Evolutionary conservation across 2,329 filamentous ascomycete genomes (phyloP), one percentile per base, ranked within the genome.

Genomic region (Rasamsonia emersonii): DNA sequence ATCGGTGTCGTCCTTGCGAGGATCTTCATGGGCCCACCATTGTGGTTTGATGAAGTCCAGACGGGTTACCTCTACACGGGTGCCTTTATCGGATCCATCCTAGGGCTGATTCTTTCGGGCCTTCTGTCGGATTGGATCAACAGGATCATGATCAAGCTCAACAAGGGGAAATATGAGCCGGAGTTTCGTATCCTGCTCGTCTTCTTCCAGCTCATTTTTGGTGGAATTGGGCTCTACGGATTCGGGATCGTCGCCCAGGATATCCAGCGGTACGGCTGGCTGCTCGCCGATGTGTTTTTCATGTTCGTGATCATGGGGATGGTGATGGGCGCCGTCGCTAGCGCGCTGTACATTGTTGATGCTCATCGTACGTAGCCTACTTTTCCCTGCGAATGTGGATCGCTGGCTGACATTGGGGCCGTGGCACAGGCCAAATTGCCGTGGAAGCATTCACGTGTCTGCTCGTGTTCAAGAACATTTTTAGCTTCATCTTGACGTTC

Each of bases 401-500:
- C 17, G 24, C n/a, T 23, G 13, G 28, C 43, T 50, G 26, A 50
- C 17, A 16, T 5, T 6, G 7, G 20, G 32, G 9, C 6, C 13
- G 14, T 3, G 3, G 9, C 20, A 3, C 15, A 83, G 80, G 79
- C 5, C 79, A 89, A 40, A 75, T 93, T 35, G 77, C 84, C 1
- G 75, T 94, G 28, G 88, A 95, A 59, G 83, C 79, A 5, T 93
- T 94, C 55, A 94, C 86, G 0, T 84, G 85, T 59, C 74, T 91
- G 54, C 73, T 94, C 42, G 79, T 94, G 33, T 94, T 95, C 69
- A 95, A 95, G 62, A 94, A 95, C 59, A 73, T 95, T 40, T 93
- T 95, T 63, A 83, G 79, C 41, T 95, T 93, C 48, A 75, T 77
- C 5, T 65, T 95, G 35, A 93, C 88, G 0, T 93, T 79, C 54